Evolutionary conservation across 2,329 filamentous ascomycete genomes (phyloP), one percentile per base, ranked within the genome.

Genomic region (Colletotrichum sublineola): DNA sequence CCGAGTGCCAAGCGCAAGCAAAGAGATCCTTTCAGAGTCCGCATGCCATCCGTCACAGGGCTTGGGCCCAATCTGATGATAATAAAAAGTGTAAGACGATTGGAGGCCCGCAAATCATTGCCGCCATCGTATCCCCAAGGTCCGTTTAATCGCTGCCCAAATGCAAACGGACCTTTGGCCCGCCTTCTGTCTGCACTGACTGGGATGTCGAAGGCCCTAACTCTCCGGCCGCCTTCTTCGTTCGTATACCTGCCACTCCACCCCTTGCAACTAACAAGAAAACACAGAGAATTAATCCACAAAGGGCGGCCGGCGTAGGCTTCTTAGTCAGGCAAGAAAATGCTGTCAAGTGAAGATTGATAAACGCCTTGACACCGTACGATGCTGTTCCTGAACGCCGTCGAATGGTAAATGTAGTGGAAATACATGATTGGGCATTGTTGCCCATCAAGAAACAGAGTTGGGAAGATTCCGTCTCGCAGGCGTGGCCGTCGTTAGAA

Each of bases 401-500:
- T 78, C 77, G 80, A 82, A 84, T 81, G 83, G 79, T 81, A 82
- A 85, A 83, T 83, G 81, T 85, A 81, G 81, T 81, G 76, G 78
- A 82, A 86, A 86, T 87, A 88, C 86, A 88, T 84, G 82, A 83
- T 82, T 78, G 76, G 74, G 68, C 76, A 75, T 75, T 33, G 53
- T 24, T 58, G 58, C 73, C 71, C 66, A 62, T 68, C 74, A 75
- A 74, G 74, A 79, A 80, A 77, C 74, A 78, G 78, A 80, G 80
- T 77, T 71, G 74, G 77, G 77, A 74, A 74, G 73, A 75, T 75
- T 69, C 71, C 75, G 71, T 74, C 56, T 56, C 77, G 77, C 77
- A 75, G 76, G 77, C 74, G 76, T 78, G 73, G 72, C 72, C 77
- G 76, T 87, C 84, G 84, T 96, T 90, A 99, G 88, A 99, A 98